These are phyloP conservation scores for Hypomontagnella monticulosa DNA, from an alignment of 495 filamentous ascomycete genomes.

Conservation along the genomic window DNA sequence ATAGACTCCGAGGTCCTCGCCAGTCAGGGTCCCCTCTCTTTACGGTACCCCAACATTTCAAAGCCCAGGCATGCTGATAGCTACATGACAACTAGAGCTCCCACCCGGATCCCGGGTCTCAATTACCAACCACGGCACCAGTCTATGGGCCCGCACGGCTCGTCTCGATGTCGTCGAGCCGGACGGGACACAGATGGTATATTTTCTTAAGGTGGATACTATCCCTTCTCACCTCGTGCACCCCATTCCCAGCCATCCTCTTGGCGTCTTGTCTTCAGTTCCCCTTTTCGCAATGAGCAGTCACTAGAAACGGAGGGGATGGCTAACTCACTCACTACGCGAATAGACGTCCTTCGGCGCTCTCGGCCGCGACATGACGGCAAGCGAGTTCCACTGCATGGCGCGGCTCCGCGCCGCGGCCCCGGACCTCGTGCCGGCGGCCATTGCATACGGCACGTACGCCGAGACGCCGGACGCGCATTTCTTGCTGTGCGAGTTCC, in stretches of 20 bases:
- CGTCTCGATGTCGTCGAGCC: constrained; percentile 18
- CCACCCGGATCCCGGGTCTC: not conserved
- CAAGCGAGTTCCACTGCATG: constrained; percentile 27
- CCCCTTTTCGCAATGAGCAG: not conserved
- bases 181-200: constrained; percentile 3
- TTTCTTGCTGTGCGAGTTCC: constrained; percentile 38
- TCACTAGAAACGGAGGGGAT: not conserved
- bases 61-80: not conserved
- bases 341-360: constrained; percentile 18
- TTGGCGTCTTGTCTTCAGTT: not conserved
- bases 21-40: constrained; percentile 8
- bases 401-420: not conserved
- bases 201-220: constrained; percentile 33
- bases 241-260: not conserved
- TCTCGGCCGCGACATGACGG: constrained; percentile 21
- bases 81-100: constrained; percentile 14
- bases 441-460: constrained; percentile 21
- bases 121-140: constrained; percentile 14
- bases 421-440: constrained; percentile 14
- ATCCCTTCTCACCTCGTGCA: not conserved
- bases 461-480: constrained; percentile 13
- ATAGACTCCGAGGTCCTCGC: constrained; percentile 24
- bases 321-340: not conserved
- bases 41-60: not conserved
- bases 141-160: constrained; percentile 34